Conservation (phyloP, 305 asterid genomes). For the Fraxinus albicans region DNA sequence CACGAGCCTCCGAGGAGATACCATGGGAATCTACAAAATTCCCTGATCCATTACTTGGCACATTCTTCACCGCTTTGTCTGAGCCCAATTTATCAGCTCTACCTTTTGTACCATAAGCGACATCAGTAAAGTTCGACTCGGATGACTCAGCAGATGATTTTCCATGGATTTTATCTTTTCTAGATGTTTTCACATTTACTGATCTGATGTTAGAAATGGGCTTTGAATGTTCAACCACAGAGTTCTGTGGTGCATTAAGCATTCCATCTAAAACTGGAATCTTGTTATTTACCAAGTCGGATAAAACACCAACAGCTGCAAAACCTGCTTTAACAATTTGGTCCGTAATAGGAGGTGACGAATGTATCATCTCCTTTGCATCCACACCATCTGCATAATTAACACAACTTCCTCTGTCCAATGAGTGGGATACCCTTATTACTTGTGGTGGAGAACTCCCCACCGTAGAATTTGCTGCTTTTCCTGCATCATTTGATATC, state of each 20-base stretch:
- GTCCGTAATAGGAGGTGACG: constrained; percentile 62
- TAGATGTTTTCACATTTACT: constrained; percentile 39
- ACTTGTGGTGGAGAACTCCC: constrained; percentile 35
- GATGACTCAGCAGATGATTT: constrained; percentile 36
- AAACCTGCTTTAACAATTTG: constrained; percentile 82
- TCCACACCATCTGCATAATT: constrained; percentile 44
- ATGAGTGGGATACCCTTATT: constrained; percentile 31
- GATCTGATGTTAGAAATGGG: constrained; percentile 44
- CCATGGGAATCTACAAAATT: constrained; percentile 31
- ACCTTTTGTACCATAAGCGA: constrained; percentile 28
- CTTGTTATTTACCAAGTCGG: constrained; percentile 69
- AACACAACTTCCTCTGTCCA: constrained; percentile 35
- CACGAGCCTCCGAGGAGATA: constrained; percentile 33
- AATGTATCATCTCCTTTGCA: constrained; percentile 27
- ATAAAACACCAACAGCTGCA: constrained; percentile 79
- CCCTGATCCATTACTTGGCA: constrained; percentile 31
- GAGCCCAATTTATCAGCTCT: constrained; percentile 40
- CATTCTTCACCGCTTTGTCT: constrained; percentile 29
- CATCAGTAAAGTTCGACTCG: constrained; percentile 28
- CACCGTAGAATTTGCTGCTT: constrained; percentile 40
- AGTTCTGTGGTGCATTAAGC: constrained; percentile 34
- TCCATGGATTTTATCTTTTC: constrained; percentile 41
- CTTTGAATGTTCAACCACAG: constrained; percentile 47
- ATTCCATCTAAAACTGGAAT: constrained; percentile 60
- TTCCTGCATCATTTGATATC: constrained; percentile 46